Evolutionary conservation across 371 early-diverging fungal species (phyloP), one percentile per base, ranked within the genome.

Genomic region (Dinochytrium kinnereticum): DNA sequence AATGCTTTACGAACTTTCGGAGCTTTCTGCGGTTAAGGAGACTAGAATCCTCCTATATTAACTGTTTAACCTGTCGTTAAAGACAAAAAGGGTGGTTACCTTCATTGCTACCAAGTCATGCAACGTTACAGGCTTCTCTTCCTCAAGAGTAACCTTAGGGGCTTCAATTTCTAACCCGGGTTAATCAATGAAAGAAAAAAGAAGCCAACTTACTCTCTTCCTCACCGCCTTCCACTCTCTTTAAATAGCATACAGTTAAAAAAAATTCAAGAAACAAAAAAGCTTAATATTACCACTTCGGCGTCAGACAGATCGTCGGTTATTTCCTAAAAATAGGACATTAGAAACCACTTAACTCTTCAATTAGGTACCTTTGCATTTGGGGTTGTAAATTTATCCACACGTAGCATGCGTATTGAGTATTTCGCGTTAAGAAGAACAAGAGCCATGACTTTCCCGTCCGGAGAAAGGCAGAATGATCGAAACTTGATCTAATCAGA

Each of bases 401-500:
- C 15, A 1, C 84, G 69, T 10, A 86, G 38, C 44, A 83, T 1
- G 13, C 75, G 72, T 21, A 77, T 59, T 0, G 78, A 59, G 55
- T 71, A 79, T 36, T 76, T 78, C 7, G 76, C 64, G 33, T 84
- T 79, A 40, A 59, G 57, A 26, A 81, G 59, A 1, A 86, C 69
- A 10, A 79, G 64, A 0, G 82, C 34, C 33, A 86, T 71, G 7
- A 81, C 69, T n/a, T 64, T 37, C 13, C 87, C 87, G 50, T 84
- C 84, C 1, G 80, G 82, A 0, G 85, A 84, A n/a, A 80, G 10
- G 19, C 81, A n/a, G 69, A 84, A 86, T n/a, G 78, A 78, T n/a
- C 74, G 67, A 64, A 84, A 81, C 81, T 80, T 15, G 34, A 71
- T 10, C 39, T 1, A 37, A 7, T 59, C 30, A 36, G 39, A 37